Percentiles rank a stretch among this genome's conserved stretches.
These are phyloP conservation scores for Aspergillus sclerotialis DNA, from an alignment of 2,329 filamentous ascomycete genomes.

Conservation along the genomic window DNA sequence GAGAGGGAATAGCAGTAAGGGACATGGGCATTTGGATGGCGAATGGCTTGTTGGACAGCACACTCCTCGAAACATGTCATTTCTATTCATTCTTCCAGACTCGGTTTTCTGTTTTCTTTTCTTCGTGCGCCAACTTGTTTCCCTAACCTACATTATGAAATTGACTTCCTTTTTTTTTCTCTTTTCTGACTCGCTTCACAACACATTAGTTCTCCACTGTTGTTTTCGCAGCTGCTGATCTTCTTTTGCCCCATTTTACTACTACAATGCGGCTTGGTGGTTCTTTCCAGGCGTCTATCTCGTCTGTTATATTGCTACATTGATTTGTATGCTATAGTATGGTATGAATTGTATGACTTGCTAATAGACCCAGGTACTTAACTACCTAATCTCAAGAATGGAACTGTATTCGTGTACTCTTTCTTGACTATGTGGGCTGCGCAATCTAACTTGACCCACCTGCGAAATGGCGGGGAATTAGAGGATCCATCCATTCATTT, in stretches of 20 bases:
- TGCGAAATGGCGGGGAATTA: too few relatives aligned
- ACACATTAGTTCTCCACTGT: slow-evolving; percentile 11
- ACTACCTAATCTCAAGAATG: too few relatives aligned
- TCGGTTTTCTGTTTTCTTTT: slow-evolving; percentile 13
- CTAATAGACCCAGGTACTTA: too few relatives aligned
- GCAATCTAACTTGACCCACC: too few relatives aligned
- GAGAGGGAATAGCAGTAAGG: slow-evolving; percentile 19
- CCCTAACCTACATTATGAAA: slow-evolving; percentile 16
- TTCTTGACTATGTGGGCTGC: too few relatives aligned
- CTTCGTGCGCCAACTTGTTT: slow-evolving; percentile 8
- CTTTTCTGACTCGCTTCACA: slow-evolving; percentile 9
- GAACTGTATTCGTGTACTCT: too few relatives aligned
- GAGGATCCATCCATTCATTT: too few relatives aligned
- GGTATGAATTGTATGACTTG: slow-evolving; percentile 2
- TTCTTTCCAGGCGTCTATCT: slow-evolving; percentile 9
- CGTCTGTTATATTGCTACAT: slow-evolving; percentile 13
- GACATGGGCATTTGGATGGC: slow-evolving; percentile 17
- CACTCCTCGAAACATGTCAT: slow-evolving; percentile 10
- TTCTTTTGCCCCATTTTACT: slow-evolving; percentile 10
- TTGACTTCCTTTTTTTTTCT: slow-evolving; percentile 15
- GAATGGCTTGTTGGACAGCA: slow-evolving; percentile 16
- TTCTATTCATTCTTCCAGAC: slow-evolving; percentile 10
- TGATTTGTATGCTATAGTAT: slow-evolving; percentile 11
- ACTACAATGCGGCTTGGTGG: slow-evolving; percentile 14
- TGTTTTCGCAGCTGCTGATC: too few relatives aligned